These are phyloP conservation scores for Trichothecium sympodiale DNA, from an alignment of 2,329 filamentous ascomycete genomes.

Conservation along the genomic window DNA sequence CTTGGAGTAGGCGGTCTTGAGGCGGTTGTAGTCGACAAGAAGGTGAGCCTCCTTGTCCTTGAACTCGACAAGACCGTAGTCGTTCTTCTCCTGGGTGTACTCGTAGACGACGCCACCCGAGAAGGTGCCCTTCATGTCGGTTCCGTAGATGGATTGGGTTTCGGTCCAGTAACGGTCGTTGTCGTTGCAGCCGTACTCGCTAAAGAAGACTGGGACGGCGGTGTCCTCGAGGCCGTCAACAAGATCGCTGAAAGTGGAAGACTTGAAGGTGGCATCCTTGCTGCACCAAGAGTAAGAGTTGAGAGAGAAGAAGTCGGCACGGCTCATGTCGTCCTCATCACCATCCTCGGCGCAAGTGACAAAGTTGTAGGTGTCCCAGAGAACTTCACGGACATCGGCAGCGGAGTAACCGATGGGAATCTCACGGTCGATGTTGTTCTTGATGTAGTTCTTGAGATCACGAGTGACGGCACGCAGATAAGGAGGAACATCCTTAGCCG, in stretches of 20 bases:
- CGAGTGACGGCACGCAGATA: constrained; percentile 66
- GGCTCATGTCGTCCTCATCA: constrained; percentile 46
- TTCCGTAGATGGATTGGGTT: constrained; percentile 59
- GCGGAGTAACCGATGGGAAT: constrained; percentile 76
- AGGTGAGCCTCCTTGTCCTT: constrained; percentile 43
- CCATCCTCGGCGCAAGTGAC: constrained; percentile 53
- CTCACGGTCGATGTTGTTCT: constrained; percentile 52
- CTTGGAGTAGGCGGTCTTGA: constrained; percentile 64
- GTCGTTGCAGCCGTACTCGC: constrained; percentile 70
- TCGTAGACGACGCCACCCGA: constrained; percentile 76
- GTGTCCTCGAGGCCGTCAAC: constrained; percentile 53
- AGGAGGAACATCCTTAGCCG: constrained; percentile 50
- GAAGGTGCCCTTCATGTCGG: constrained; percentile 56
- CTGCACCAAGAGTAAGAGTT: constrained; percentile 66
- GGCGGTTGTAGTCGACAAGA: constrained; percentile 57
- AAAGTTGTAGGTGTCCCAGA: constrained; percentile 67
- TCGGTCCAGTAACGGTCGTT: constrained; percentile 68
- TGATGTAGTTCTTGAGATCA: constrained; percentile 73
- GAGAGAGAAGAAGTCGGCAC: constrained; percentile 65
- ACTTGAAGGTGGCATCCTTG: constrained; percentile 46
- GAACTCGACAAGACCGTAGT: constrained; percentile 54
- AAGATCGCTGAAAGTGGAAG: constrained; percentile 51
- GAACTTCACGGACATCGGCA: constrained; percentile 62
- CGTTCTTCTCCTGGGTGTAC: constrained; percentile 59
- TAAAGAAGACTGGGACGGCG: constrained; percentile 70